Evolutionary conservation across 345 rosid genomes (phyloP).

Genomic region (Ceriops zippeliana): DNA sequence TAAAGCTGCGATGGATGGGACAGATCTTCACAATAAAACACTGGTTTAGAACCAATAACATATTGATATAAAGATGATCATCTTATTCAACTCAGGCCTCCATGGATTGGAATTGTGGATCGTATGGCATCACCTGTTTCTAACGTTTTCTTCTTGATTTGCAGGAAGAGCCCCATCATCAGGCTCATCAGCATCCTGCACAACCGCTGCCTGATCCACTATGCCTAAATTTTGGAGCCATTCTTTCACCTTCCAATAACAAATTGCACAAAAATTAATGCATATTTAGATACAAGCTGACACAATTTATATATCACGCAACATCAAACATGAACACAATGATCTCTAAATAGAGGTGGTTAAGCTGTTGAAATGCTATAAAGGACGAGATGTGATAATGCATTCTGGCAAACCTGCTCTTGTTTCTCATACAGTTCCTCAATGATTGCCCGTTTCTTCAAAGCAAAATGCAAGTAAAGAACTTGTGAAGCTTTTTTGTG

Average conservation of each 20-base stretch:
- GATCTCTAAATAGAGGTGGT: too few species aligned
- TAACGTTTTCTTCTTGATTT: constrained; percentile 58
- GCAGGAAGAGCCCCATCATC: constrained; percentile 82
- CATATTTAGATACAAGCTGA: not conserved
- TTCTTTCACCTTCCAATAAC: constrained; percentile 60
- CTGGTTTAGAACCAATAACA: not conserved
- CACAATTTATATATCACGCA: not conserved
- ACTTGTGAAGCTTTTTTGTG: constrained; percentile 95
- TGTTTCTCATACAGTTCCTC: constrained; percentile 88
- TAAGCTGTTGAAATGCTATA: not conserved
- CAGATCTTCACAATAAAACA: constrained; percentile 41
- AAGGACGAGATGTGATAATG: not conserved
- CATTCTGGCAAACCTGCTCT: constrained; percentile 51
- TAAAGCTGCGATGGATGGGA: constrained; percentile 77
- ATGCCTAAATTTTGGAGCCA: constrained; percentile 90
- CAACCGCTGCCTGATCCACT: constrained; percentile 58
- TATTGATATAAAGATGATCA: constrained; percentile 1
- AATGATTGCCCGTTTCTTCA: constrained; percentile 71
- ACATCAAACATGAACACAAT: not conserved
- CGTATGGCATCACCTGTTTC: constrained; percentile 48
- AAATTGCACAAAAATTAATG: not conserved
- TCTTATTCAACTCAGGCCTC: not conserved
- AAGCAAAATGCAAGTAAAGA: constrained; percentile 70
- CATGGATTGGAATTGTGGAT: not conserved
- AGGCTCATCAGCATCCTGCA: constrained; percentile 87